A percentile compares a stretch with the other conserved stretches of the same genome.
Evolutionary conservation across 495 filamentous ascomycete genomes (phyloP).

Genomic region (Pseudomonodictys pantanalensis): DNA sequence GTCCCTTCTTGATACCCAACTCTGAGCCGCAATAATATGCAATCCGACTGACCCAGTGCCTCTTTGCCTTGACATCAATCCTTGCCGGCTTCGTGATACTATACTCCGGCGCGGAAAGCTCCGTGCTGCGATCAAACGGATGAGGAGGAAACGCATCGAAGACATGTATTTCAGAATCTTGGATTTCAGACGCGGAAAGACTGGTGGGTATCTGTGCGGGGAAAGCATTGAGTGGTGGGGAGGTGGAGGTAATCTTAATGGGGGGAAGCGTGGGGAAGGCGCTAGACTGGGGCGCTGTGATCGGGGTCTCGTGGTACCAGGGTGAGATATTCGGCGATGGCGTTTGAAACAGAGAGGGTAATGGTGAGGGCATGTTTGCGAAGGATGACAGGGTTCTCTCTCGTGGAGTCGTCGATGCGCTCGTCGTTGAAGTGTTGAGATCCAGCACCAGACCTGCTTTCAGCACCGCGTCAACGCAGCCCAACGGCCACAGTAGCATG

Average conservation of each 20-base stretch:
- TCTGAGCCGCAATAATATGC: conserved; percentile 10
- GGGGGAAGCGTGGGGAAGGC: neutral
- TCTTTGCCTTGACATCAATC: conserved; percentile 8
- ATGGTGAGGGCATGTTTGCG: neutral
- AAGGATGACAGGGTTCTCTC: neutral
- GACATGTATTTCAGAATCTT: neutral
- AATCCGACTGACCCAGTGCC: conserved; percentile 16
- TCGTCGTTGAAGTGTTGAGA: neutral
- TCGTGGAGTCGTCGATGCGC: neutral
- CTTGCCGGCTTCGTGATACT: neutral
- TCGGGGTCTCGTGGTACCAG: neutral
- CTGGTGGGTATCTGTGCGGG: neutral
- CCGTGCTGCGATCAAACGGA: neutral
- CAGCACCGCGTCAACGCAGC: conserved; percentile 3
- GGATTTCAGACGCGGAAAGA: neutral
- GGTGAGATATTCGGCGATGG: neutral
- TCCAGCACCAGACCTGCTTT: conserved; percentile 5
- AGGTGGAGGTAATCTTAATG: neutral
- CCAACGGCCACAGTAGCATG: conserved; percentile 21
- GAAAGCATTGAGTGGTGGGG: neutral
- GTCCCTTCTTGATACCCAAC: conserved; percentile 22
- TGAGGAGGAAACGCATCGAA: conserved; percentile 1
- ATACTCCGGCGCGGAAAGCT: neutral
- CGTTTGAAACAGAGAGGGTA: neutral
- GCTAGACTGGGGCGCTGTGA: neutral